A percentile compares a stretch with the other conserved stretches of the same genome.
Evolutionary conservation across 768 basidiomycete species (phyloP).

Genomic region (Dioszegia hungarica): DNA sequence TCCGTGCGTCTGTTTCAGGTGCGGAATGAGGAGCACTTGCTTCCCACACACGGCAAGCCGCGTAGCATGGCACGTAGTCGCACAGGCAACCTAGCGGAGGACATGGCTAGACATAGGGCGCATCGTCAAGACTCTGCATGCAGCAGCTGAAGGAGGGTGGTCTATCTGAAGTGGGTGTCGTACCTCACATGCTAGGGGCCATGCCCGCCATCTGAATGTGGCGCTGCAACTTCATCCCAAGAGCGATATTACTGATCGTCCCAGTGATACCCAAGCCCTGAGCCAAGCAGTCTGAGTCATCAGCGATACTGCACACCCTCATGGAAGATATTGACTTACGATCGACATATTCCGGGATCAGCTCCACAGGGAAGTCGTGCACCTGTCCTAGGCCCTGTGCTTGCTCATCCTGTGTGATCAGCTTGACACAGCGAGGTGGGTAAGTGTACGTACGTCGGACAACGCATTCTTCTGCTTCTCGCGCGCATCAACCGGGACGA

Average conservation of each 20-base stretch:
- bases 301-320: neutral
- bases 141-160: too few species aligned
- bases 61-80: too few species aligned
- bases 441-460: neutral
- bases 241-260: conserved; percentile 6
- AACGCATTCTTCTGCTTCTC: neutral
- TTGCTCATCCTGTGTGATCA: neutral
- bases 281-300: neutral
- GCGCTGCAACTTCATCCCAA: conserved; percentile 1
- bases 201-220: neutral
- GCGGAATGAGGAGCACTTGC: too few species aligned
- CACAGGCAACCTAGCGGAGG: too few species aligned
- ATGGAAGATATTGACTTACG: neutral
- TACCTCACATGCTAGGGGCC: too few species aligned
- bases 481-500: neutral
- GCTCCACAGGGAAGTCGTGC: conserved; percentile 1
- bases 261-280: neutral
- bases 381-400: conserved; percentile 3
- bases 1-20: too few species aligned
- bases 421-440: neutral
- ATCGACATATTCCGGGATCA: conserved; percentile 5
- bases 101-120: too few species aligned
- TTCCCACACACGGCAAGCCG: too few species aligned
- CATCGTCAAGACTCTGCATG: too few species aligned
- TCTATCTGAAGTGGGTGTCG: too few species aligned